phyloP scores from a whole-genome alignment of 139 green algal genomes.

The Closterium sp. region DNA sequence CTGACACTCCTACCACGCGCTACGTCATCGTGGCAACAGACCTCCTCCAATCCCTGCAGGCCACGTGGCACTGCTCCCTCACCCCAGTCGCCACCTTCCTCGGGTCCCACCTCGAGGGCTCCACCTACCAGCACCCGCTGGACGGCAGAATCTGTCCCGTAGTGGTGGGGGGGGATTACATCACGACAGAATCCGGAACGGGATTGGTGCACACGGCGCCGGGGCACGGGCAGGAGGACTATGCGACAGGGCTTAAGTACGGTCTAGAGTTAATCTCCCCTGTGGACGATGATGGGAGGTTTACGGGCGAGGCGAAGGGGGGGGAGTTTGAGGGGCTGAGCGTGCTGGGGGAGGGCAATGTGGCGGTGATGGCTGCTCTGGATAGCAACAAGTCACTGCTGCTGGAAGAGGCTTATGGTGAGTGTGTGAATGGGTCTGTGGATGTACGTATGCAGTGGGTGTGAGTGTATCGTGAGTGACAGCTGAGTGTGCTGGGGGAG shows the following conservation, averaged over 20 bases:
- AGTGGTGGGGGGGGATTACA: slow-evolving; percentile 97
- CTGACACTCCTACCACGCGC: neutral
- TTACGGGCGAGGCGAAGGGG: slow-evolving; percentile 71
- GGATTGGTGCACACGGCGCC: slow-evolving; percentile 96
- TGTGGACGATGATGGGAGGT: slow-evolving; percentile 90
- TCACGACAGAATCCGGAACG: slow-evolving; percentile 95
- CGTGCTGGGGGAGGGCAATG: slow-evolving; percentile 85
- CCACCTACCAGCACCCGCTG: slow-evolving; percentile 87
- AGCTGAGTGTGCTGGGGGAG: slow-evolving; percentile 74
- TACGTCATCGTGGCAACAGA: slow-evolving; percentile 69
- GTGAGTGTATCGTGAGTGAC: neutral
- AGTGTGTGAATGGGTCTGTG: neutral
- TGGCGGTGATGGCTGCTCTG: slow-evolving; percentile 67
- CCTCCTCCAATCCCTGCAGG: slow-evolving; percentile 67
- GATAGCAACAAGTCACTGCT: slow-evolving; percentile 64
- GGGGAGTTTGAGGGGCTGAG: slow-evolving; percentile 71
- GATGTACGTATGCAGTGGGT: neutral
- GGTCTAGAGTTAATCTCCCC: slow-evolving; percentile 86
- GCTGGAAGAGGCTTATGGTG: slow-evolving; percentile 82
- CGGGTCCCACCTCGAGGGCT: slow-evolving; percentile 68
- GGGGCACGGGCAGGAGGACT: slow-evolving; percentile 87
- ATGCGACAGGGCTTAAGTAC: slow-evolving; percentile 74
- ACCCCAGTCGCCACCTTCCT: slow-evolving; percentile 60
- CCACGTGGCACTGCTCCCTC: slow-evolving; percentile 69
- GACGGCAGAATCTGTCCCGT: slow-evolving; percentile 73